phyloP scores from a whole-genome alignment of 179 eudicot genomes.

The Drosera spatulata region DNA sequence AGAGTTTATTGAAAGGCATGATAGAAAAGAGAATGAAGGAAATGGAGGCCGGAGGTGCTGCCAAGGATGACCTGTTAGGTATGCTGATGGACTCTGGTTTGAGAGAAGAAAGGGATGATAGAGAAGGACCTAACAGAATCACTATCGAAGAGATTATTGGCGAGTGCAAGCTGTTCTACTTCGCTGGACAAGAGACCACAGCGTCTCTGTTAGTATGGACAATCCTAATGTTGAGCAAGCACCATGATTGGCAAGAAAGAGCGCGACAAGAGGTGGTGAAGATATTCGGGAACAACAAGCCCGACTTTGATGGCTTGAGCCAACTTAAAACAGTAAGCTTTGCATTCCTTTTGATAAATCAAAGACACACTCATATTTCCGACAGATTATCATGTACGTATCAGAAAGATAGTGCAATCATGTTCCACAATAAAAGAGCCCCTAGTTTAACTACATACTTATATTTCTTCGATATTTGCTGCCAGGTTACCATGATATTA shows the following conservation, averaged over 20 bases:
- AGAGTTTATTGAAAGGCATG: not conserved
- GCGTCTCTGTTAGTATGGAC: slow-evolving; percentile 32
- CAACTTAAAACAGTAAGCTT: slow-evolving; percentile 22
- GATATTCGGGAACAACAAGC: slow-evolving; percentile 20
- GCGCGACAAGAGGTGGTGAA: slow-evolving; percentile 35
- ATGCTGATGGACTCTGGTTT: slow-evolving; percentile 26
- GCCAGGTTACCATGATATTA: slow-evolving; percentile 42
- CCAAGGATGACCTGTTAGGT: not conserved
- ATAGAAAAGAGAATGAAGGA: not conserved
- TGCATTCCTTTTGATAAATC: no score
- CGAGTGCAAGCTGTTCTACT: slow-evolving; percentile 6
- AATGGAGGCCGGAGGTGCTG: not conserved
- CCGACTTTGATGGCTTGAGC: slow-evolving; percentile 25
- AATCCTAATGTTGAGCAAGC: slow-evolving; percentile 26
- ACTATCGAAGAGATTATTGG: not conserved
- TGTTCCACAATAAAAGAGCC: no score
- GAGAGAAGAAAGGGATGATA: not conserved
- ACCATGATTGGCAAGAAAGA: slow-evolving; percentile 37
- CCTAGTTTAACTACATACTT: no score
- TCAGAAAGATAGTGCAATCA: no score
- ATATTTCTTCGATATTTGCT: not conserved
- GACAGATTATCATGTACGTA: not conserved
- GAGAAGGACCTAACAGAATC: not conserved
- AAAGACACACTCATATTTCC: no score
- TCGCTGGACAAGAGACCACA: slow-evolving; percentile 10